Base-by-base conservation (phyloP, 345 rosid species). In the Corchorus olitorius region DNA sequence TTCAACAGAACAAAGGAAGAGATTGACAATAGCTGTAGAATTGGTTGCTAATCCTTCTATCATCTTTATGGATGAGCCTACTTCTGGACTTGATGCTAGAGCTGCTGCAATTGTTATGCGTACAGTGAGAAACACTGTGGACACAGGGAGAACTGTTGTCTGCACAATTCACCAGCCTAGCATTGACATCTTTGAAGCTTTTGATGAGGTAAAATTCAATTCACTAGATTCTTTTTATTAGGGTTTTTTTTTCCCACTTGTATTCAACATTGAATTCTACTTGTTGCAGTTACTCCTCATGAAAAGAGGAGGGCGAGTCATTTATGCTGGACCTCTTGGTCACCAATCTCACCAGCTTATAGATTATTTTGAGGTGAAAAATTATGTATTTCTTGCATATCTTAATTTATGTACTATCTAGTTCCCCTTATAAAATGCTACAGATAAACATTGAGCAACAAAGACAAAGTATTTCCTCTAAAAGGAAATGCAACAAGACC, bases 111-210 rank as follows among this genome's bases (percentile, higher is more conserved):
- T 94, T 75, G 98, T 94, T 72, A 92, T 94, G 97, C 93, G 98
- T 2, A 90, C 98, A 1, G 97, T 94, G 41, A 92, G 98, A 78
- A 92, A 94, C 71, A 94, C 98, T 0, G 98, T 88, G 49, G 98
- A 94, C 74, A 94, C 98, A 0, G 98, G 97, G n/a, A 94, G 98
- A 85, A 94, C 98, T 16, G 93, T 94, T 9, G 93, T 94, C 58
- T 92, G 98, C 84, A 94, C 98, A 46, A 94, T 94, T 88, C 98
- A 94, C 80, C 98, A 94, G 86, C 97, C 97, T 10, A 92, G 97
- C 82, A 91, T 94, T 4, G 97, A 94, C 83, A 92, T 94, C 66
- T 94, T 94, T 54, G 98, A 94, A 81, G 86, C 97, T 58, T 94
- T 92, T 16, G 98, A 94, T 70, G 98, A 94, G 94, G 97, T 92